Base-by-base conservation (phyloP, 1,284 basidiomycete genomes). In the Pholiota adiposa region DNA sequence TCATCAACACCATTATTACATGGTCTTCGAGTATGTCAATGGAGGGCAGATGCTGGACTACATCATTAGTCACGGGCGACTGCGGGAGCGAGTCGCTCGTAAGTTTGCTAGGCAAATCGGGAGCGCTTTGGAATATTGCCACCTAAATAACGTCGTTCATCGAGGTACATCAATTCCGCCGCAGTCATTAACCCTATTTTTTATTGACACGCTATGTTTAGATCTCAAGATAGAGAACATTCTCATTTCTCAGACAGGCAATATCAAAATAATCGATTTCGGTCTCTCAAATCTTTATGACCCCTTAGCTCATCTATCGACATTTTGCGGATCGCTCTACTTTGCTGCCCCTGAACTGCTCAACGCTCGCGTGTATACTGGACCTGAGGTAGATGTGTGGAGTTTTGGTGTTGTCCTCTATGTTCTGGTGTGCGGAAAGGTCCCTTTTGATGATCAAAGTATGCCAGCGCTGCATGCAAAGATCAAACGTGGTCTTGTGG, bases 191-290 rank as follows among this genome's bases (percentile, higher is more conserved):
- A 56, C 64, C 58, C 59, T 49, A 43, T 27, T 38, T 58, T 51
- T 29, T 62, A 65, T 51, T 62, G 54, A 55, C 57, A 33, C 27
- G 56, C 56, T 52, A 56, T 54, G 52, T 61, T 9, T 61, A 78
- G 94, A 99, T 78, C 87, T 99, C 65, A 99, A 99, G 83, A 99
- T 99, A 71, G 96, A 99, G 77, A 99, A 98, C 77, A 99, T 99
- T 69, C 90, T 99, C 70, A 98, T 99, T 69, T 98, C 96, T 1
- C 96, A 97, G 67, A 94, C 94, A 0, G 97, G 97, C 12, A 98
- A 98, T 77, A 98, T 98, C 84, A 99, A 99, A 82, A 98, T 99
- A 64, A 99, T 99, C 75, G 97, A 99, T 76, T 99, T 99, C 77
- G 97, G 97, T 46, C 83, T 99, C 9, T 98, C 96, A 27, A 99